Conservation (phyloP, 1,139 yeast genomes). For the Debaryomycetaceae sp. region DNA sequence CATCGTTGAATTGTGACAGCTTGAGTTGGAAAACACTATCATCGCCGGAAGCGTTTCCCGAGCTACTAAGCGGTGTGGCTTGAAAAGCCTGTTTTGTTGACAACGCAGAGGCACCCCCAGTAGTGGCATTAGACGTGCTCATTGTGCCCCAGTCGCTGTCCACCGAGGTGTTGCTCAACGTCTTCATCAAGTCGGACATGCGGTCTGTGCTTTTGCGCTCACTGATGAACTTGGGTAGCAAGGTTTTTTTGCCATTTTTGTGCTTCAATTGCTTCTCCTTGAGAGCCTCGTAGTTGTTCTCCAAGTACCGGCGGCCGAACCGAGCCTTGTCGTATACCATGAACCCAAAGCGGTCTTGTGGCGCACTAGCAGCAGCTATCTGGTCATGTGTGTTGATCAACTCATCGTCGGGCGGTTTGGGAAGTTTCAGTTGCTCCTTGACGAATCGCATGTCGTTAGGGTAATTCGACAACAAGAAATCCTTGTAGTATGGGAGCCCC, state of each 20-base stretch:
- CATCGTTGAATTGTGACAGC: conserved; percentile 9
- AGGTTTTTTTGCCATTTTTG: conserved; percentile 17
- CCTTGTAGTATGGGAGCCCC: conserved; percentile 87
- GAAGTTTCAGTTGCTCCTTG: conserved; percentile 49
- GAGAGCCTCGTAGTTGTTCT: conserved; percentile 5
- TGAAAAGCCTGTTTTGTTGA: not conserved
- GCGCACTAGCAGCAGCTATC: too few species aligned
- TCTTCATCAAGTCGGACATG: conserved; percentile 7
- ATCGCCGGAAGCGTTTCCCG: conserved; percentile 8
- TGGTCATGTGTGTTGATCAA: conserved; percentile 18
- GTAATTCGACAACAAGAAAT: conserved; percentile 77
- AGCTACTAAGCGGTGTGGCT: conserved; percentile 2
- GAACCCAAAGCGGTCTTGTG: conserved; percentile 18
- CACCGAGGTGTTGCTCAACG: conserved; percentile 13
- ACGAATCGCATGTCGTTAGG: conserved; percentile 55
- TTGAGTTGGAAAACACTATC: conserved; percentile 29
- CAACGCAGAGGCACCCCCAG: not conserved
- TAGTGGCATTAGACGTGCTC: not conserved
- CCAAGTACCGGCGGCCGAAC: conserved; percentile 31
- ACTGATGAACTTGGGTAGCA: conserved; percentile 66
- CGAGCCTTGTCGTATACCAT: conserved; percentile 52
- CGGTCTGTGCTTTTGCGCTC: conserved; percentile 39
- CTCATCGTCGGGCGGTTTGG: conserved; percentile 40
- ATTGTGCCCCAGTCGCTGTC: conserved; percentile 5
- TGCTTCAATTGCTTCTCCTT: conserved; percentile 18